These are phyloP conservation scores for Botrytis byssoidea DNA, from an alignment of 2,329 filamentous ascomycete genomes.

Conservation along the genomic window DNA sequence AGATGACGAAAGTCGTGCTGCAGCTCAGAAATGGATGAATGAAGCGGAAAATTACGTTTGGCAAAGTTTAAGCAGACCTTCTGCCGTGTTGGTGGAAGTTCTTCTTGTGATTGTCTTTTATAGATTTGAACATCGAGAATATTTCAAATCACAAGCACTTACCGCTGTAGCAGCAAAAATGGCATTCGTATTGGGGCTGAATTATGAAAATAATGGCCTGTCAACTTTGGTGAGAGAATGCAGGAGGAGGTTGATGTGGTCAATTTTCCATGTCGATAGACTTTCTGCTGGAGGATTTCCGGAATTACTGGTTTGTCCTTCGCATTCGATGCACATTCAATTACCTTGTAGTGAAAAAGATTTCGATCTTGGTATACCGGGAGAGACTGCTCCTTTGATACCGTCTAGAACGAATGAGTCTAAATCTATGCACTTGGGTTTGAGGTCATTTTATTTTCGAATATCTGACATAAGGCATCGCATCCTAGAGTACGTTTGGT, in stretches of 20 bases:
- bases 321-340: slow-evolving; percentile 21
- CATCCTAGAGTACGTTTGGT: slow-evolving; percentile 16
- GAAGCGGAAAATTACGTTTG: slow-evolving; percentile 18
- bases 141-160: slow-evolving; percentile 19
- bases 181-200: slow-evolving; percentile 17
- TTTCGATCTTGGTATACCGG: slow-evolving; percentile 21
- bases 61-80: slow-evolving; percentile 13
- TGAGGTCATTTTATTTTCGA: slow-evolving; percentile 20
- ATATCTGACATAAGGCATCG: slow-evolving; percentile 21
- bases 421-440: slow-evolving; percentile 19
- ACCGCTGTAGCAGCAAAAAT: slow-evolving; percentile 21
- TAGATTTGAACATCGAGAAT: slow-evolving; percentile 15
- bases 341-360: slow-evolving; percentile 20
- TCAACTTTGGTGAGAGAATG: slow-evolving; percentile 20
- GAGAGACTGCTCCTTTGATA: slow-evolving; percentile 17
- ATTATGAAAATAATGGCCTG: slow-evolving; percentile 19
- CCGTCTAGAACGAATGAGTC: slow-evolving; percentile 8
- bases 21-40: slow-evolving; percentile 19
- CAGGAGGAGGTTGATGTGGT: slow-evolving; percentile 19
- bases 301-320: slow-evolving; percentile 20
- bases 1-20: slow-evolving; percentile 16
- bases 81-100: slow-evolving; percentile 12
- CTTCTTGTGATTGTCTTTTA: slow-evolving; percentile 21
- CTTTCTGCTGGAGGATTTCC: slow-evolving; percentile 18
- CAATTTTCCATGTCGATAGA: slow-evolving; percentile 21